phyloP scores from a whole-genome alignment of 371 early-diverging fungal species.

The Dichotomocladium elegans region DNA sequence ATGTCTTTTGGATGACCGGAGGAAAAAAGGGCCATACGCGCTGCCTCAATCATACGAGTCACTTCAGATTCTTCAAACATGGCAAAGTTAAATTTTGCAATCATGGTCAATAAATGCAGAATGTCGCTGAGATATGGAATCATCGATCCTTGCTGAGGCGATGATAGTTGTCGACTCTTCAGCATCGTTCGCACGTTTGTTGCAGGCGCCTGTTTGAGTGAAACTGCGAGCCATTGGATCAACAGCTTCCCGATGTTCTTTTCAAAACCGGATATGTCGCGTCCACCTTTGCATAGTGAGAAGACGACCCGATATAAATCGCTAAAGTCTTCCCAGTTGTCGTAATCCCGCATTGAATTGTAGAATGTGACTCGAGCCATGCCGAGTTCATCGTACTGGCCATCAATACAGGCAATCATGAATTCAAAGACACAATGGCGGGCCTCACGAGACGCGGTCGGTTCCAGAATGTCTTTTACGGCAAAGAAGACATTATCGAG shows the following conservation, averaged over 20 bases:
- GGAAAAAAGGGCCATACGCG: conserved; percentile 46
- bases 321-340: conserved; percentile 55
- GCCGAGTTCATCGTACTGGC: conserved; percentile 61
- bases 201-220: conserved; percentile 13
- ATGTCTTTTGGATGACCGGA: conserved; percentile 46
- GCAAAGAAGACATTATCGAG: conserved; percentile 58
- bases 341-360: conserved; percentile 47
- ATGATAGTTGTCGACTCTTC: neutral
- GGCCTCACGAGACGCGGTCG: conserved; percentile 49
- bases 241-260: conserved; percentile 60
- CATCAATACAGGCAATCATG: conserved; percentile 61
- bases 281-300: conserved; percentile 64
- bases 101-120: conserved; percentile 53
- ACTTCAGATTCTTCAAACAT: conserved; percentile 62
- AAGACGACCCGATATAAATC: conserved; percentile 54
- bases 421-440: conserved; percentile 58
- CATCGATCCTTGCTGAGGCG: neutral
- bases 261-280: conserved; percentile 71
- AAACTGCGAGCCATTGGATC: conserved; percentile 52
- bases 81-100: conserved; percentile 69
- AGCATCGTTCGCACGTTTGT: neutral
- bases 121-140: conserved; percentile 50
- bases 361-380: conserved; percentile 64
- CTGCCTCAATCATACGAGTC: conserved; percentile 47
- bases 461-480: conserved; percentile 50